Conservation (phyloP, 768 basidiomycete species). For the Suillus subalutaceus region DNA sequence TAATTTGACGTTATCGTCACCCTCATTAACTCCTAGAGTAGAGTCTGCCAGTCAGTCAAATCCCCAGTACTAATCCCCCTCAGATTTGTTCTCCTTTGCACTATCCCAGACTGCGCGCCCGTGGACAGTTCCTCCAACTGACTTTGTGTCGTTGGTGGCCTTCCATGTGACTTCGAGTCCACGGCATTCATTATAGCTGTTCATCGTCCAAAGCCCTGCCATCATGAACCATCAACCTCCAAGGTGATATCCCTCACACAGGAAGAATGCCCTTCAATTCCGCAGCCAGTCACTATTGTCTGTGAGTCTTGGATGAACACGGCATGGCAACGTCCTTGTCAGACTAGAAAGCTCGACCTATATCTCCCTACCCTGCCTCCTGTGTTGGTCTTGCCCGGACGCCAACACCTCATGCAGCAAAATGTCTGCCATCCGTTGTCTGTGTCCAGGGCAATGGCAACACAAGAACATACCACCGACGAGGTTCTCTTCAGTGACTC, state of each 20-base stretch:
- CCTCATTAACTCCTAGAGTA: neutral
- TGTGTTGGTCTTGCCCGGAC: neutral
- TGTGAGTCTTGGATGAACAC: neutral
- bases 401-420: neutral
- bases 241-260: neutral
- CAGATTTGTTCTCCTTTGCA: neutral
- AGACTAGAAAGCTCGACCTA: neutral
- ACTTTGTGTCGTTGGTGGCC: neutral
- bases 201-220: neutral
- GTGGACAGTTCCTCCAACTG: neutral
- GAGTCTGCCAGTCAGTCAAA: neutral
- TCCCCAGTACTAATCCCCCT: neutral
- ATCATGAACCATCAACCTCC: neutral
- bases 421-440: neutral
- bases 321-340: neutral
- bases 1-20: neutral
- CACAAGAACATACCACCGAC: neutral
- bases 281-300: neutral
- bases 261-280: slow-evolving; percentile 1
- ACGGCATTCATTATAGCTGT: neutral
- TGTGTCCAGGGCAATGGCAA: neutral
- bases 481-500: neutral
- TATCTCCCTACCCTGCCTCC: slow-evolving; percentile 2
- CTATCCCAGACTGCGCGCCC: neutral
- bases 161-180: neutral